A percentile compares a stretch with the other conserved stretches of the same genome.
Conservation (phyloP, 1,284 basidiomycete species). For the Papiliotrema flavescens region DNA sequence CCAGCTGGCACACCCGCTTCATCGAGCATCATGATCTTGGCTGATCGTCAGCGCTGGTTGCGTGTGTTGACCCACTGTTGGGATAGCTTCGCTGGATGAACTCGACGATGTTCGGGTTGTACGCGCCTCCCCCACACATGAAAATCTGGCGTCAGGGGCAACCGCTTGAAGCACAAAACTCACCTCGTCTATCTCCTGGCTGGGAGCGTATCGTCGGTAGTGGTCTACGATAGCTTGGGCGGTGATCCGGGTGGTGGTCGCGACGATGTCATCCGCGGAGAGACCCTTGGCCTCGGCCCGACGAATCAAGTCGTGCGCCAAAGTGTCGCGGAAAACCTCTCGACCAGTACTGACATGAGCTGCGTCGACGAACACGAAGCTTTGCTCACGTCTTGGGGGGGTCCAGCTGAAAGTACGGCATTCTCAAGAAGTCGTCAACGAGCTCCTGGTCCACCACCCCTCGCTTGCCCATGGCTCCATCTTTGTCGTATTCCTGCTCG, state of each 20-base stretch:
- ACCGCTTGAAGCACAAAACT: neutral
- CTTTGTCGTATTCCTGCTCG: slow-evolving; percentile 16
- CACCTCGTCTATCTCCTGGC: slow-evolving; percentile 11
- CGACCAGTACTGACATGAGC: slow-evolving; percentile 9
- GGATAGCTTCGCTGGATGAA: slow-evolving; percentile 13
- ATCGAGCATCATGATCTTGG: slow-evolving; percentile 19
- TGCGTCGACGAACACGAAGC: neutral
- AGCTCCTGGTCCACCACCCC: slow-evolving; percentile 21
- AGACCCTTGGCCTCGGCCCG: slow-evolving; percentile 8
- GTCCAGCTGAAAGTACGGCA: slow-evolving; percentile 20
- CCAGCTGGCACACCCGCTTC: slow-evolving; percentile 14
- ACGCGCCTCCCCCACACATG: slow-evolving; percentile 24
- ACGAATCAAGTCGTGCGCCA: slow-evolving; percentile 13
- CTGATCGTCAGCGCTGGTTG: neutral
- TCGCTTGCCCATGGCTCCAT: slow-evolving; percentile 22
- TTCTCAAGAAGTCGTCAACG: slow-evolving; percentile 20
- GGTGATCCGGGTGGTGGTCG: slow-evolving; percentile 20
- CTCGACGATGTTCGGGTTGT: slow-evolving; percentile 19
- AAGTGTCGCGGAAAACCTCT: slow-evolving; percentile 18
- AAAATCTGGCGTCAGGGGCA: slow-evolving; percentile 10
- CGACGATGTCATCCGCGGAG: slow-evolving; percentile 14
- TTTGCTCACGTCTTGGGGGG: slow-evolving; percentile 21
- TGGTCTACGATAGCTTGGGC: slow-evolving; percentile 15
- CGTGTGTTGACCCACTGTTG: neutral
- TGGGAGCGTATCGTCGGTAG: slow-evolving; percentile 10